Evolutionary conservation across 352 stramenopile species (phyloP).

Genomic region (Pythium myriotylum): DNA sequence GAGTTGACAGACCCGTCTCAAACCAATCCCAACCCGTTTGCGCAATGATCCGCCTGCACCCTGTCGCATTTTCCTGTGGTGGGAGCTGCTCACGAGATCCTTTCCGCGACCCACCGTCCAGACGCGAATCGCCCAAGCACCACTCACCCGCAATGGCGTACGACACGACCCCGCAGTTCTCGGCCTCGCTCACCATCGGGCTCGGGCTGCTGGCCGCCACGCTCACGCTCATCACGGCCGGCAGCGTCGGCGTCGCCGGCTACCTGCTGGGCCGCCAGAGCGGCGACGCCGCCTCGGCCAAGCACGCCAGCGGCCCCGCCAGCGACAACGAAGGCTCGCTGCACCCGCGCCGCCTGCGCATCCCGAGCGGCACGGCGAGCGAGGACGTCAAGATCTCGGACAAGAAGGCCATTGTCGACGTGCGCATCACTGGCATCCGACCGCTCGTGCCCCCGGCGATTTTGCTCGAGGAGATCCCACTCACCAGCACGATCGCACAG

Average conservation of each 20-base stretch:
- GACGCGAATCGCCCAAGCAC: conserved; percentile 12
- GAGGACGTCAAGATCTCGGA: conserved; percentile 86
- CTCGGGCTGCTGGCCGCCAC: conserved; percentile 69
- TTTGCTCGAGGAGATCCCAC: conserved; percentile 83
- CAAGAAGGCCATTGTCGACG: conserved; percentile 85
- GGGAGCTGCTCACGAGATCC: conserved; percentile 12
- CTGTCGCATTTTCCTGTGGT: conserved; percentile 35
- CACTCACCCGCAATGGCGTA: conserved; percentile 19
- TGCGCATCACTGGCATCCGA: conserved; percentile 85
- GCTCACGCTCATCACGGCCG: conserved; percentile 73
- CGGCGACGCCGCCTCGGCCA: conserved; percentile 14
- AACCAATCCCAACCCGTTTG: conserved; percentile 24
- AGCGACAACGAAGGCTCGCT: conserved; percentile 17
- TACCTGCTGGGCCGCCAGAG: conserved; percentile 68
- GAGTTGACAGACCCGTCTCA: not conserved
- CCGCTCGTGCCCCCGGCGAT: conserved; percentile 87
- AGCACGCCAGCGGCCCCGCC: conserved; percentile 8
- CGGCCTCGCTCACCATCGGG: conserved; percentile 59
- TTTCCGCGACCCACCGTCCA: conserved; percentile 8
- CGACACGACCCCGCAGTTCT: conserved; percentile 17
- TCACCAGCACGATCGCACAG: conserved; percentile 75
- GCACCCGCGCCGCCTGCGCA: conserved; percentile 49
- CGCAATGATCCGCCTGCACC: conserved; percentile 23
- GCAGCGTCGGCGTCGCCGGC: conserved; percentile 67
- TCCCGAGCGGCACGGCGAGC: conserved; percentile 64